Evolutionary conservation across 23 red algal genomes (phyloP).

Genomic region (Agarophyton chilense): DNA sequence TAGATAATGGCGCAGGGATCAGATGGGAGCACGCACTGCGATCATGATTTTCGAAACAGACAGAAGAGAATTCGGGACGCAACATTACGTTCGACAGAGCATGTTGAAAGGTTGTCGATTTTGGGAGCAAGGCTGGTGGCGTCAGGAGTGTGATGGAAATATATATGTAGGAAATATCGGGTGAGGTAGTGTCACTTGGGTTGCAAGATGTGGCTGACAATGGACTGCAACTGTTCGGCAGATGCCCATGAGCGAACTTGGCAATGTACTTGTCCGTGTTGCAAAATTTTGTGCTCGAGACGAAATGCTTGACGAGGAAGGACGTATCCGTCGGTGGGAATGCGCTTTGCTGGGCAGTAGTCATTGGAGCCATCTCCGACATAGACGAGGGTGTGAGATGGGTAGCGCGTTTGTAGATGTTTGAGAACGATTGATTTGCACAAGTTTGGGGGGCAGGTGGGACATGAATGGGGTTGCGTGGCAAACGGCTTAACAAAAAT

Average conservation of each 20-base stretch:
- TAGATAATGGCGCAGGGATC: too few species aligned
- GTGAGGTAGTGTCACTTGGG: too few species aligned
- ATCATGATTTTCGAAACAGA: too few species aligned
- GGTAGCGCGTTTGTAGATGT: not conserved
- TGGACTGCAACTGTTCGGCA: not conserved
- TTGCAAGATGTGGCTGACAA: not conserved
- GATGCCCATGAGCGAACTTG: not conserved
- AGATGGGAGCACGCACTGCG: too few species aligned
- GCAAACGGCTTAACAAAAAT: not conserved
- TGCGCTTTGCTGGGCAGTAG: not conserved
- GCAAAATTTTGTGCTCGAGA: not conserved
- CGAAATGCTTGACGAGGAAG: not conserved
- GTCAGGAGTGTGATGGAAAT: too few species aligned
- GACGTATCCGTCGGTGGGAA: not conserved
- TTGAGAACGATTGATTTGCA: not conserved
- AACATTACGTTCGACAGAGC: too few species aligned
- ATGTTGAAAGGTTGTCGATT: too few species aligned
- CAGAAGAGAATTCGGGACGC: too few species aligned
- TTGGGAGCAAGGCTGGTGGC: too few species aligned
- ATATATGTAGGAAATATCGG: too few species aligned
- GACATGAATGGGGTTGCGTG: not conserved
- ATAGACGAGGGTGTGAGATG: not conserved
- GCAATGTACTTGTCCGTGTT: not conserved
- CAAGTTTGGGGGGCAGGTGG: not conserved
- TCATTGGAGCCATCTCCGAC: conserved; percentile 7